Percentiles rank a stretch among this genome's conserved stretches.
These are phyloP conservation scores for Nitzschia palea DNA, from an alignment of 108 stramenopile species.

Conservation along the genomic window DNA sequence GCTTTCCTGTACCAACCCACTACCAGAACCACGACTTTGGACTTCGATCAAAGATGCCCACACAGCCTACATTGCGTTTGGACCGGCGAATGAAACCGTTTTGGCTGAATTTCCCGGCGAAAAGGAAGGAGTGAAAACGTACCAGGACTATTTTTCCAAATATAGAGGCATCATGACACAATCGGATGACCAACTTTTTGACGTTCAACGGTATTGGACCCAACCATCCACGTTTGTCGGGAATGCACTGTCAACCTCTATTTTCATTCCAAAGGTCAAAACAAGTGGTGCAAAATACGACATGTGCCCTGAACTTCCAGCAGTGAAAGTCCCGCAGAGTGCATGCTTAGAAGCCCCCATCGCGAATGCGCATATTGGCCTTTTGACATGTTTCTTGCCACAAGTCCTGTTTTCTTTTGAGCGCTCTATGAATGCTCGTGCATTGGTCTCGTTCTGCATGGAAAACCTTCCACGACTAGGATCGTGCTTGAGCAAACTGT, in stretches of 20 bases:
- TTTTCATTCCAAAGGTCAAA: neutral
- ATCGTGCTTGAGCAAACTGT: constrained; percentile 16
- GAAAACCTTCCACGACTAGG: constrained; percentile 37
- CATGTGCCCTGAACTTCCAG: constrained; percentile 8
- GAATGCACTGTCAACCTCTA: neutral
- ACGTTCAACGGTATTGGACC: constrained; percentile 38
- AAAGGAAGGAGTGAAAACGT: constrained; percentile 31
- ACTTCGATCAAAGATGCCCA: constrained; percentile 27
- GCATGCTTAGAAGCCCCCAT: constrained; percentile 43
- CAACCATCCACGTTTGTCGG: constrained; percentile 29
- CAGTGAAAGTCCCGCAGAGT: constrained; percentile 39
- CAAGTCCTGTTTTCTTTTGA: constrained; percentile 51
- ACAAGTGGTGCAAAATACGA: neutral
- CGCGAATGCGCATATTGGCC: constrained; percentile 46
- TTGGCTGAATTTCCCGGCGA: constrained; percentile 28
- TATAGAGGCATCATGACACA: constrained; percentile 14
- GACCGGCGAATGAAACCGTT: constrained; percentile 31
- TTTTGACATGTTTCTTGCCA: constrained; percentile 47
- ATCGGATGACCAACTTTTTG: constrained; percentile 28
- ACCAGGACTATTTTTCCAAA: constrained; percentile 41
- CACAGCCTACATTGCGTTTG: constrained; percentile 42
- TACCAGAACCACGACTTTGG: constrained; percentile 41
- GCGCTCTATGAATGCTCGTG: constrained; percentile 19
- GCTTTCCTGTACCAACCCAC: neutral
- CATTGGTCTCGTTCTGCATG: constrained; percentile 39